Evolutionary conservation across 1,284 basidiomycete genomes (phyloP), one percentile per base, ranked within the genome.

Genomic region (Amylostereum chailletii): DNA sequence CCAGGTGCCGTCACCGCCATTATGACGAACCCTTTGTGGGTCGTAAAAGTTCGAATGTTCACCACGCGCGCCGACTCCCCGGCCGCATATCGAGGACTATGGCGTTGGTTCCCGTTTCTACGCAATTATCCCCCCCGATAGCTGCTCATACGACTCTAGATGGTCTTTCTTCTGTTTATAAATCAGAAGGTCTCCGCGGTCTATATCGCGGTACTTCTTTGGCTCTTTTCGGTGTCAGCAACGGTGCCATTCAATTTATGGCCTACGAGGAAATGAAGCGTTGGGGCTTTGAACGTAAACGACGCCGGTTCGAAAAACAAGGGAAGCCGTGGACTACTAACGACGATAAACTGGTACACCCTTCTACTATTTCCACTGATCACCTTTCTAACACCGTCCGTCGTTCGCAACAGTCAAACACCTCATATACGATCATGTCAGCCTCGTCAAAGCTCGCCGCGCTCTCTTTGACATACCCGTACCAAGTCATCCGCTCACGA

Each of bases 21-120:
- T 54, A 78, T 97, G 65, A 99, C 96, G 5, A 99, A 99, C 66
- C 96, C 96, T 0, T 84, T 99, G 58, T 99, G 95, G 95, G 91
- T 99, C 8, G 89, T 99, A 53, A 93, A 97, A 71, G 95, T 97
- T 5, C 82, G 95, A 52, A 95, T 99, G 83, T 99, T 98, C 62
- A 94, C 94, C 1, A 90, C 91, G 0, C 72, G 70, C 4, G 65
- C 76, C 29, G 74, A 78, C 50, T 78, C 83, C 51, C 77, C 86
- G 33, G 68, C 65, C 4, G 80, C 89, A 1, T 94, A 95, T 65
- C 76, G 78, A n/a, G 81, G 85, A 3, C 71, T 94, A 48, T 83
- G 81, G 75, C 72, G 92, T 93, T 56, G 59, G 83, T 75, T n/a
- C 34, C 43, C 46, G 36, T 30, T 37, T 43, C 19, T 1, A 19